phyloP scores from a whole-genome alignment of 306 rosid species.

The Hylodesmum podocarpum region DNA sequence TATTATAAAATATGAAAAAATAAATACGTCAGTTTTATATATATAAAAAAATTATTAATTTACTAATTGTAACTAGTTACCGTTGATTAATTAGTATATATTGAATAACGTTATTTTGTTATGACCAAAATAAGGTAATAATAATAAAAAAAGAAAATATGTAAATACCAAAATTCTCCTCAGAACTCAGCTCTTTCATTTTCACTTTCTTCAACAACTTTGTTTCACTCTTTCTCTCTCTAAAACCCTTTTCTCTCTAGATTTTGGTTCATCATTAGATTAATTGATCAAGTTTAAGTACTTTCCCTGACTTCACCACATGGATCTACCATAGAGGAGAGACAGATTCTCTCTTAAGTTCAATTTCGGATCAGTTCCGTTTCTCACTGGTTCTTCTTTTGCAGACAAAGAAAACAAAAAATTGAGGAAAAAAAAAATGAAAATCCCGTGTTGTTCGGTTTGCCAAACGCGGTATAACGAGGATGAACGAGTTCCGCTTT shows the following conservation, averaged over 20 bases:
- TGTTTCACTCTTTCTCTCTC: slow-evolving; percentile 29
- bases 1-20: no score
- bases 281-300: slow-evolving; percentile 39
- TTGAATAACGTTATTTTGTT: no score
- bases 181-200: neutral
- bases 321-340: slow-evolving; percentile 79
- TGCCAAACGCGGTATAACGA: slow-evolving; percentile 98
- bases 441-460: slow-evolving; percentile 93
- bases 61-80: no score
- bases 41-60: no score
- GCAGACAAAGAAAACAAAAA: neutral
- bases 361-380: slow-evolving; percentile 29
- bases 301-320: slow-evolving; percentile 27
- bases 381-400: neutral
- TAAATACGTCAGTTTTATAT: no score
- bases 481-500: slow-evolving; percentile 92
- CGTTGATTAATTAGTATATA: no score
- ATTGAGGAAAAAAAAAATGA: slow-evolving; percentile 40
- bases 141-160: slow-evolving; percentile 1
- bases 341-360: no score
- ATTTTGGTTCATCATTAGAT: slow-evolving; percentile 36
- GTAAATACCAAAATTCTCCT: slow-evolving; percentile 18
- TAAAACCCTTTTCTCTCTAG: slow-evolving; percentile 38
- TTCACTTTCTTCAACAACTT: neutral
- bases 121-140: no score